Evolutionary conservation across 192 early-diverging fungal species (phyloP), one percentile per base, ranked within the genome.

Genomic region (Tieghemiomyces parasiticus): DNA sequence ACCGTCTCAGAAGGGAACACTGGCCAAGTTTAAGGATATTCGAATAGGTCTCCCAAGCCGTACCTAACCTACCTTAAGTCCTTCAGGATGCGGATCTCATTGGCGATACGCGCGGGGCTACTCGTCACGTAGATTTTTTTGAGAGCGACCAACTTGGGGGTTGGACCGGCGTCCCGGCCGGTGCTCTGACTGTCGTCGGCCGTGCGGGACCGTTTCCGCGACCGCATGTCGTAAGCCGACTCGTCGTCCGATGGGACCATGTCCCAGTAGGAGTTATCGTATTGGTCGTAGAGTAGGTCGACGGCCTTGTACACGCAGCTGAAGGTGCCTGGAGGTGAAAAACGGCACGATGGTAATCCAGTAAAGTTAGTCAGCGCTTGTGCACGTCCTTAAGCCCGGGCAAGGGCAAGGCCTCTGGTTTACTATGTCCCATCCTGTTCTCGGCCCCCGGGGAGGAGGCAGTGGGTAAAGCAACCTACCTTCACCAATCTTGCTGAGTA

Each of bases 241-340:
- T 55, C 58, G 30, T 59, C 61, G 19, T 64, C 54, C 44, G 71
- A 70, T 6, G 54, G 54, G 20, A 68, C 70, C 64, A 74, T 68
- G 20, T 77, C 78, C 81, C 85, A 87, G 30, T 67, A 63, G 34
- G 67, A 60, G 64, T 93, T 92, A 47, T 88, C 80, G 64, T 86
- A 90, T 13, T 65, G 56, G 9, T 81, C 71, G 61, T 91, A 80
- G 32, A 79, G 67, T 12, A 87, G 62, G 61, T 97, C 91, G 16
- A 89, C 63, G 2, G 92, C 91, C 64, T 87, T 91, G 72, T 94
- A 97, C 2, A 97, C 93, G 0, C 85, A 83, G 63, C 86, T 88
- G 63, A 94, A 97, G 0, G 92, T 94, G 14, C 93, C 87, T 86
- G 60, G n/a, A n/a, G 24, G 35, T 29, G 49, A 4, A 63, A 31